Base-by-base conservation (phyloP, 208 protist species). In the Crithidia brevicula region DNA sequence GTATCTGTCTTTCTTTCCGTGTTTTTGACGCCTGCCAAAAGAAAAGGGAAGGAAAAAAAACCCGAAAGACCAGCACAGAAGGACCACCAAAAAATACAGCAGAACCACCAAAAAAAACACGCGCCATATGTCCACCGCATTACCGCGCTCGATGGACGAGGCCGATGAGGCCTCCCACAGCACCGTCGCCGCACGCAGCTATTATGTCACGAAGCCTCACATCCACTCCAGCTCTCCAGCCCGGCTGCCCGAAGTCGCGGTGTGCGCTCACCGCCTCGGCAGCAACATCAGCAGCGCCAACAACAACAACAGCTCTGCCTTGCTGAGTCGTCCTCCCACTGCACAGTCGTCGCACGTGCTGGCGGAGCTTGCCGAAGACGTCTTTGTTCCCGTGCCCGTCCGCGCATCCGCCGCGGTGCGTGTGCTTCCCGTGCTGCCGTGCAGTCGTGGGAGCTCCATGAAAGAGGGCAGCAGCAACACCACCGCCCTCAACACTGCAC, bases 321-420 rank as follows among this genome's bases (percentile, higher is more conserved):
- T 65, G 18, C 59, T 65, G 31, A 65, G 43, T 15, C 45, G 59
- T 16, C 59, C 59, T 4, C 59, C 59, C 5, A 65, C 28, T 33
- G 28, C 59, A n/a, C 45, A 52, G 31, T 18, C 16, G 20, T 20
- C 25, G 45, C 59, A 54, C 16, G 13, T 18, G 20, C 59, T 65
- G 13, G 20, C 59, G 43, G 59, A 65, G 59, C 20, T 54, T 18
- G 4, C 46, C 9, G 59, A 65, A 2, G 22, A 65, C 46, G 30
- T 65, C 20, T 30, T 45, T 33, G 46, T 18, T 16, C 59, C 59
- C 8, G 59, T 65, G 59, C 59, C 59, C 25, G 9, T 64, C n/a
- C 58, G 58, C 3, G 9, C 42, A 18, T 3, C 58, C 18, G 28
- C 30, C 10, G 58, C 46, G 30, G 3, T 31, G 22, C 59, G 45